These are phyloP conservation scores for Nitzschia sp. DNA, from an alignment of 108 stramenopile species.

Conservation along the genomic window DNA sequence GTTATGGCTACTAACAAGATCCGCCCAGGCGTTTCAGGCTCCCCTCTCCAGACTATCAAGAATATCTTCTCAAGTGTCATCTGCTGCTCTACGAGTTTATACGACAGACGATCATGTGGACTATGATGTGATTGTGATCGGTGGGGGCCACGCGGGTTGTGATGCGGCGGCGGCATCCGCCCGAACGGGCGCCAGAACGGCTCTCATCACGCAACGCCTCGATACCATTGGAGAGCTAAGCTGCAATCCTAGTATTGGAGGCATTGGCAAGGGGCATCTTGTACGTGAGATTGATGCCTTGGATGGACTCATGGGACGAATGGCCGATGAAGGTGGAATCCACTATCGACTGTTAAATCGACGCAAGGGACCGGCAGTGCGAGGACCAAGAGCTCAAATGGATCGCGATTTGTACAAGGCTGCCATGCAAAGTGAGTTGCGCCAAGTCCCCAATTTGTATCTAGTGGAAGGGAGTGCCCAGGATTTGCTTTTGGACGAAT, in stretches of 20 bases:
- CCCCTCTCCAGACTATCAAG: too few relatives aligned
- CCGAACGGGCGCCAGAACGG: slow-evolving; percentile 89
- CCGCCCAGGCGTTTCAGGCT: too few relatives aligned
- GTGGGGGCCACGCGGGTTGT: slow-evolving; percentile 98
- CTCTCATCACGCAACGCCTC: slow-evolving; percentile 90
- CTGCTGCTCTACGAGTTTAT: too few relatives aligned
- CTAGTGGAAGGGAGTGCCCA: slow-evolving; percentile 90
- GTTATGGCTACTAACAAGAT: too few relatives aligned
- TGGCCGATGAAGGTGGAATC: slow-evolving; percentile 92
- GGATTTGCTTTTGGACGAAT: slow-evolving; percentile 90
- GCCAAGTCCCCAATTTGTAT: slow-evolving; percentile 73
- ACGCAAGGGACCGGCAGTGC: slow-evolving; percentile 91
- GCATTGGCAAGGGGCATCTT: slow-evolving; percentile 98
- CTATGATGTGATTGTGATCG: slow-evolving; percentile 93
- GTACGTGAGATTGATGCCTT: slow-evolving; percentile 97
- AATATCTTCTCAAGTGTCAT: too few relatives aligned
- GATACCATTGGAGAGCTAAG: slow-evolving; percentile 94
- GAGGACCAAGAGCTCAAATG: slow-evolving; percentile 93
- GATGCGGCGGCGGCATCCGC: slow-evolving; percentile 96
- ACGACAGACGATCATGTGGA: slow-evolving; percentile 11
- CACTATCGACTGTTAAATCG: slow-evolving; percentile 95
- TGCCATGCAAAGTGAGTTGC: slow-evolving; percentile 78
- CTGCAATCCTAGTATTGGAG: slow-evolving; percentile 99
- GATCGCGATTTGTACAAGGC: slow-evolving; percentile 95
- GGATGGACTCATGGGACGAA: slow-evolving; percentile 92